A percentile compares a stretch with the other conserved stretches of the same genome.
Evolutionary conservation across 495 filamentous ascomycete species (phyloP).

Genomic region (Penicillium robsamsonii): DNA sequence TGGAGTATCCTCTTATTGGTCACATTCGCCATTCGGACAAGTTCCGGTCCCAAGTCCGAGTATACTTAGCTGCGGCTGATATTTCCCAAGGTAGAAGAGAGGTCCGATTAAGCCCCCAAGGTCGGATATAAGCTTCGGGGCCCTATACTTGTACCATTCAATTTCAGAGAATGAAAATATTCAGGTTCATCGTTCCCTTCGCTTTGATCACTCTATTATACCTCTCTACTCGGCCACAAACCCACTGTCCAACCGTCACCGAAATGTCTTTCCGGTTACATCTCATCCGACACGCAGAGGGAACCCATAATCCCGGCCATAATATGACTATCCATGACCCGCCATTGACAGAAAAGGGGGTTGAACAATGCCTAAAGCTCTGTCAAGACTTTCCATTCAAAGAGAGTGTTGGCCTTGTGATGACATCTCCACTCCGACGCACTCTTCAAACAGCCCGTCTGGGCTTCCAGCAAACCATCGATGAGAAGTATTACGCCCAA

Average conservation of each 20-base stretch:
- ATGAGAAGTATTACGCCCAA: conserved; percentile 10
- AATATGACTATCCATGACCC: conserved; percentile 18
- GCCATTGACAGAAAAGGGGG: conserved; percentile 13
- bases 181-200: background rate
- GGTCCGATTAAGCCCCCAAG: conserved; percentile 2
- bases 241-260: background rate
- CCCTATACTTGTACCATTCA: background rate
- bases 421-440: conserved; percentile 18
- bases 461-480: conserved; percentile 11
- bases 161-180: background rate
- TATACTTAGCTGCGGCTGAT: background rate
- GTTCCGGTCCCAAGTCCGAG: too few species aligned
- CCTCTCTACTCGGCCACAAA: background rate
- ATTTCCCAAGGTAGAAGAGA: background rate
- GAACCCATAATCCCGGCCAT: conserved; percentile 15
- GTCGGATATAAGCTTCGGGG: conserved; percentile 5
- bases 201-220: background rate
- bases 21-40: too few species aligned
- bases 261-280: conserved; percentile 14
- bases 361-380: conserved; percentile 10
- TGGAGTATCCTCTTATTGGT: too few species aligned
- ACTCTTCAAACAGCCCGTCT: conserved; percentile 18
- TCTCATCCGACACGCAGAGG: conserved; percentile 20
- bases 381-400: conserved; percentile 11
- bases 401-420: conserved; percentile 12